Conservation (phyloP, 768 basidiomycete genomes). For the Trametes coccinea region DNA sequence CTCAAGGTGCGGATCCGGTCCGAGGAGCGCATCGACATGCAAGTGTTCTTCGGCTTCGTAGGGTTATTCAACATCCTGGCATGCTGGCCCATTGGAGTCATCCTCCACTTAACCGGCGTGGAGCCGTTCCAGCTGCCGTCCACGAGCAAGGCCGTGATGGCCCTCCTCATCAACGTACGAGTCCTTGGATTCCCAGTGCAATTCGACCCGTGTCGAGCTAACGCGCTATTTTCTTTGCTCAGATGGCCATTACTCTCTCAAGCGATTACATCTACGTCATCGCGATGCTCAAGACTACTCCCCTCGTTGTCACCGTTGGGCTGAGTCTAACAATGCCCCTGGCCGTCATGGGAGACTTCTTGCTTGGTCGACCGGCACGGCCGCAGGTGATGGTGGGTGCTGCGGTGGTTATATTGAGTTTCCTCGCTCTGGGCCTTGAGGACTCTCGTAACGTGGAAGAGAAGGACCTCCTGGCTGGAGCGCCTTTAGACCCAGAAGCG, state of each 20-base stretch:
- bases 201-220: background rate
- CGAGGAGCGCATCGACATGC: conserved; percentile 89
- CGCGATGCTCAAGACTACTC: conserved; percentile 96
- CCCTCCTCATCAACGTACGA: conserved; percentile 58
- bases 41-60: conserved; percentile 93
- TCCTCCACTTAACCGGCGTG: conserved; percentile 70
- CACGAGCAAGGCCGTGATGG: conserved; percentile 46
- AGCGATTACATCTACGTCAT: conserved; percentile 87
- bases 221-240: background rate
- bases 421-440: conserved; percentile 70
- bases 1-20: conserved; percentile 83
- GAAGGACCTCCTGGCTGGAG: conserved; percentile 22
- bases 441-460: conserved; percentile 37
- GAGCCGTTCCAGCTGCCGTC: conserved; percentile 77
- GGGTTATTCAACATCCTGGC: conserved; percentile 80
- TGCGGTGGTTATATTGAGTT: conserved; percentile 70
- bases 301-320: conserved; percentile 89
- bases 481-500: conserved; percentile 21
- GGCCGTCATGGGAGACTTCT: conserved; percentile 80
- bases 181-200: conserved; percentile 3
- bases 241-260: conserved; percentile 83
- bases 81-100: conserved; percentile 74
- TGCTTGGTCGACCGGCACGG: conserved; percentile 58
- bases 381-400: conserved; percentile 73
- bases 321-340: conserved; percentile 92